Conservation (phyloP, 257 asterid species). For the Solanum medicagineum region DNA sequence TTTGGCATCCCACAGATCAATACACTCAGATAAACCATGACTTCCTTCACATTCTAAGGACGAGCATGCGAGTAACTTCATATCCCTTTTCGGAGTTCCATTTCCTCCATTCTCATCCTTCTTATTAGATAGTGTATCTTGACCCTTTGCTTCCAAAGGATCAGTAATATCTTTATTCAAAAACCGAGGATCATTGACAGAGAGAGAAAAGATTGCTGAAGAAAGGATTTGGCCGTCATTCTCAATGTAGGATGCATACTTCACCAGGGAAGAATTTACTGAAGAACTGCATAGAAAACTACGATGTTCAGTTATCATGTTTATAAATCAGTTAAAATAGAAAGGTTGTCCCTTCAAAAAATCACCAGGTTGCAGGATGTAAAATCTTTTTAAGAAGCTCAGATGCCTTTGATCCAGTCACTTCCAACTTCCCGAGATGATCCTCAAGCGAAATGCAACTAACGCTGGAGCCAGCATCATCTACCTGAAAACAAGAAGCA, state of each 20-base stretch:
- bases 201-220: conserved; percentile 39
- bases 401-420: conserved; percentile 49
- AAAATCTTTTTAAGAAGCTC: conserved; percentile 58
- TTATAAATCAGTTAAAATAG: background rate
- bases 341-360: background rate
- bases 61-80: conserved; percentile 5
- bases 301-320: background rate
- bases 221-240: conserved; percentile 20
- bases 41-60: conserved; percentile 18
- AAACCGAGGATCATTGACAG: conserved; percentile 62
- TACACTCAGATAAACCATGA: background rate
- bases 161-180: conserved; percentile 6
- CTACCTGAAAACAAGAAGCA: conserved; percentile 34
- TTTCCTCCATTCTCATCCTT: conserved; percentile 16
- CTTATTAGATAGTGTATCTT: conserved; percentile 6
- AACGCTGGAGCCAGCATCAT: conserved; percentile 19
- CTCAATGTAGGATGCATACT: conserved; percentile 18
- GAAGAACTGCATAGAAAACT: conserved; percentile 23
- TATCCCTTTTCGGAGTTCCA: background rate
- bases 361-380: conserved; percentile 51
- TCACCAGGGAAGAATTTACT: conserved; percentile 19
- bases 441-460: conserved; percentile 61
- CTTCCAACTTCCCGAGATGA: conserved; percentile 63
- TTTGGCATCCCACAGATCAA: conserved; percentile 58
- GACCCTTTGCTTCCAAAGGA: conserved; percentile 19